Evolutionary conservation across 2,329 filamentous ascomycete genomes (phyloP).

Genomic region (Aspergillus tanneri): DNA sequence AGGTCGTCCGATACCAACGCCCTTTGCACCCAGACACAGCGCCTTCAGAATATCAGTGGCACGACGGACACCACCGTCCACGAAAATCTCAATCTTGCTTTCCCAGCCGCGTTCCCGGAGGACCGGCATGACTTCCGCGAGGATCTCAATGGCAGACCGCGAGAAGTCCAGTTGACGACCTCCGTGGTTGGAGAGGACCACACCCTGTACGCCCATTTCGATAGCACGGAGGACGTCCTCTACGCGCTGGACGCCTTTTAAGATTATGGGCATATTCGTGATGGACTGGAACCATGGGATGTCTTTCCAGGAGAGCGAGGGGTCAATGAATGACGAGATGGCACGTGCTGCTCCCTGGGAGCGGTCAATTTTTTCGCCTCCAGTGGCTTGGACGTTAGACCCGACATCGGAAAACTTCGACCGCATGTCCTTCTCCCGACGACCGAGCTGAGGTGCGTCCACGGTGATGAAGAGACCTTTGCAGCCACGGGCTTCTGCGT

Average conservation of each 20-base stretch:
- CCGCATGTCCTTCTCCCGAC: conserved; percentile 97
- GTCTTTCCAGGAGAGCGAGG: conserved; percentile 87
- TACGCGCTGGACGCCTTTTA: conserved; percentile 95
- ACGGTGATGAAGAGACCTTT: conserved; percentile 98
- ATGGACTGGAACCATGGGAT: conserved; percentile 89
- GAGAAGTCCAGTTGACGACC: conserved; percentile 92
- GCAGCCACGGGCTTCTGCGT: conserved; percentile 89
- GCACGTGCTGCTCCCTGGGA: conserved; percentile 90
- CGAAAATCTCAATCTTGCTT: conserved; percentile 77
- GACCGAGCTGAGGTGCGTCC: conserved; percentile 90
- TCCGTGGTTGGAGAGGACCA: conserved; percentile 94
- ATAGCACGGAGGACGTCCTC: conserved; percentile 91
- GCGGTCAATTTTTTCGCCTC: conserved; percentile 71
- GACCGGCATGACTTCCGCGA: conserved; percentile 90
- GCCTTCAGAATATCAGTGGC: conserved; percentile 96
- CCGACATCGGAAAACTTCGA: conserved; percentile 83
- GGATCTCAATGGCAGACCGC: conserved; percentile 81
- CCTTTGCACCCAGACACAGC: conserved; percentile 84
- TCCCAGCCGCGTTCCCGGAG: conserved; percentile 72
- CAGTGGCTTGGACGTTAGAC: conserved; percentile 70
- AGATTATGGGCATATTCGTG: conserved; percentile 89
- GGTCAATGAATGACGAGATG: conserved; percentile 96
- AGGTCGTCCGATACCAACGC: conserved; percentile 89
- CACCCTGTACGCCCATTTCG: conserved; percentile 77
- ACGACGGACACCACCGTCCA: conserved; percentile 87